Percentiles rank a stretch among this genome's conserved stretches.
phyloP scores from a whole-genome alignment of 768 basidiomycete species.

The Gloeostereum incarnatum region DNA sequence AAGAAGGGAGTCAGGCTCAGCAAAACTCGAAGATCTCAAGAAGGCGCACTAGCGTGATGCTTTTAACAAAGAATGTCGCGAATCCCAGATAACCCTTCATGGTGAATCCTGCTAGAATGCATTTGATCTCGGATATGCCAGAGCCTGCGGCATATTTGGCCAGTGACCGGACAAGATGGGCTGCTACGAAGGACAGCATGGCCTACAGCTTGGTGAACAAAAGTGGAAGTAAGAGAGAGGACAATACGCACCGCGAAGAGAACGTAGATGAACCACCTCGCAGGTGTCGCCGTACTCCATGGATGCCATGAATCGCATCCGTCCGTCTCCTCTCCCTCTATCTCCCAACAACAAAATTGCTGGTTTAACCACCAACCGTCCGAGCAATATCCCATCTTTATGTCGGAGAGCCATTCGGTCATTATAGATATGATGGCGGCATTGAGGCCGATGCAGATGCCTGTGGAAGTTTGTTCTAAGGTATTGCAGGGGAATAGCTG shows the following conservation, averaged over 20 bases:
- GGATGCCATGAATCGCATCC: constrained; percentile 88
- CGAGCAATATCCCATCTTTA: constrained; percentile 94
- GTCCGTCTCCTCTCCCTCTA: constrained; percentile 70
- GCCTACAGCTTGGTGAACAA: constrained; percentile 36
- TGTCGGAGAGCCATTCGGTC: constrained; percentile 95
- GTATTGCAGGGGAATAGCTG: not conserved
- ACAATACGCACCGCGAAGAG: constrained; percentile 68
- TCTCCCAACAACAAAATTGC: constrained; percentile 98
- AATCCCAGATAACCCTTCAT: constrained; percentile 94
- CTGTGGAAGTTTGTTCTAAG: constrained; percentile 26
- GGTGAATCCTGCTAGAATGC: constrained; percentile 92
- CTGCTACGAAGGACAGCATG: constrained; percentile 76
- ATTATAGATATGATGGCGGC: constrained; percentile 94
- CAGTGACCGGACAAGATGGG: constrained; percentile 79
- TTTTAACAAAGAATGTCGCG: constrained; percentile 89
- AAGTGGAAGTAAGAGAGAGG: not conserved
- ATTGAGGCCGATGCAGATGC: constrained; percentile 84
- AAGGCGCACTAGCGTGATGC: constrained; percentile 83
- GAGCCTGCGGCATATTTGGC: constrained; percentile 97
- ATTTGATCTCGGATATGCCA: constrained; percentile 98
- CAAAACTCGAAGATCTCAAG: constrained; percentile 10
- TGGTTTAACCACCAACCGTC: constrained; percentile 99
- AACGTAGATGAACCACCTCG: constrained; percentile 82
- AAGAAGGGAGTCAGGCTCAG: constrained; percentile 3
- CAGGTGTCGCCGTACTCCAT: constrained; percentile 68